Percentiles rank a stretch among this genome's conserved stretches.
These are phyloP conservation scores for Balansia obtecta DNA, from an alignment of 2,329 filamentous ascomycete species.

Conservation along the genomic window DNA sequence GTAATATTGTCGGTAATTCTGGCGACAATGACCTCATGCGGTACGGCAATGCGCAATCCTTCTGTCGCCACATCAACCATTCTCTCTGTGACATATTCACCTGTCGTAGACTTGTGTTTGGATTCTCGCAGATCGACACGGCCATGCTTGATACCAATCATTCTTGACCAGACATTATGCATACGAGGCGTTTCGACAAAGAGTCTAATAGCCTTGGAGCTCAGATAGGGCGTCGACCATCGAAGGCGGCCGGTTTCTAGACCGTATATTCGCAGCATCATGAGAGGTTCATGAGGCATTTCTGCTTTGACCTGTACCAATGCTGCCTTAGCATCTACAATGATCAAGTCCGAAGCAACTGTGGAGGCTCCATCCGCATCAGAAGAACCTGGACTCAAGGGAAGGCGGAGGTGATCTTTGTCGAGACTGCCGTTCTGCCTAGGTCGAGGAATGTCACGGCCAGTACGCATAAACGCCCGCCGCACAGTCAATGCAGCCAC, in stretches of 20 bases:
- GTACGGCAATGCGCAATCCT: conserved; percentile 75
- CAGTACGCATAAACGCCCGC: conserved; percentile 51
- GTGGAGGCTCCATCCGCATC: conserved; percentile 22
- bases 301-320: conserved; percentile 80
- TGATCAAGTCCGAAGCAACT: conserved; percentile 51
- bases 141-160: conserved; percentile 71
- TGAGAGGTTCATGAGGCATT: conserved; percentile 76
- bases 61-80: conserved; percentile 77
- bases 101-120: conserved; percentile 50
- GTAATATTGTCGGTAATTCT: conserved; percentile 87
- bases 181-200: conserved; percentile 82
- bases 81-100: conserved; percentile 55
- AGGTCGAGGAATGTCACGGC: conserved; percentile 25
- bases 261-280: conserved; percentile 82
- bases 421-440: conserved; percentile 19
- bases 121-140: conserved; percentile 71
- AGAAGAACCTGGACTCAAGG: conserved; percentile 16
- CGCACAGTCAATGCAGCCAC: conserved; percentile 67
- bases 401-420: conserved; percentile 20
- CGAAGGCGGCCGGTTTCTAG: conserved; percentile 75
- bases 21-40: conserved; percentile 82
- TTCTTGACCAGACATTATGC: conserved; percentile 70
- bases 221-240: conserved; percentile 74
- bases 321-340: conserved; percentile 68
- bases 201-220: conserved; percentile 66